Conservation (phyloP, 1,284 basidiomycete genomes). For the Papiliotrema terrestris region DNA sequence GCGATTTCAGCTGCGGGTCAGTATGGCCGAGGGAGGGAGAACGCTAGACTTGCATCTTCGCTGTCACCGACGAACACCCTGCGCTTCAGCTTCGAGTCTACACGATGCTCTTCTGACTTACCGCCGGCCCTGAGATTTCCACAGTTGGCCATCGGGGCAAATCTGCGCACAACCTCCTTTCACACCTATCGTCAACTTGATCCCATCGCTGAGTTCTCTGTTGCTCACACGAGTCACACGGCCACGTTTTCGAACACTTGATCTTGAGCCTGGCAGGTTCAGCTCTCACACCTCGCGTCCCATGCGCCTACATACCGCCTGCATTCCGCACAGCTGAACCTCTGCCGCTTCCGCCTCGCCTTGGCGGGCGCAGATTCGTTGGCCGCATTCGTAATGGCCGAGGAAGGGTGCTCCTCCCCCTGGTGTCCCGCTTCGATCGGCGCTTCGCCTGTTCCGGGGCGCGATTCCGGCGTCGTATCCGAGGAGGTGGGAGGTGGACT, state of each 20-base stretch:
- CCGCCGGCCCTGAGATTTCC: conserved; percentile 40
- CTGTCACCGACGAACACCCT: not conserved
- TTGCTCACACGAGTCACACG: conserved; percentile 39
- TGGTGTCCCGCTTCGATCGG: too few species aligned
- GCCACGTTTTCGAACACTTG: conserved; percentile 43
- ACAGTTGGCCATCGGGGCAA: conserved; percentile 43
- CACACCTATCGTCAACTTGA: conserved; percentile 17
- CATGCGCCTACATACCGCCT: conserved; percentile 21
- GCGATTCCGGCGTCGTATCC: too few species aligned
- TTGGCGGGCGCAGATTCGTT: not conserved
- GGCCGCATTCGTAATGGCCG: not conserved
- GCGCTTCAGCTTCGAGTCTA: not conserved
- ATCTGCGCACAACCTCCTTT: conserved; percentile 45
- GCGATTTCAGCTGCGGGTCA: not conserved
- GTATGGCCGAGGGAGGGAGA: not conserved
- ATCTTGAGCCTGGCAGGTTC: conserved; percentile 31
- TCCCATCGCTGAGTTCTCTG: not conserved
- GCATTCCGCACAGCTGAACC: conserved; percentile 41
- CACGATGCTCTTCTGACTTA: not conserved
- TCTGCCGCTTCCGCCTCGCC: not conserved
- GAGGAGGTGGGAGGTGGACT: too few species aligned
- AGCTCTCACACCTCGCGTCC: not conserved
- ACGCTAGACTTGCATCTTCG: not conserved
- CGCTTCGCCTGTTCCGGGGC: too few species aligned
- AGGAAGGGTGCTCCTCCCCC: too few species aligned